phyloP scores from a whole-genome alignment of 1,284 basidiomycete genomes.

The Amylostereum chailletii region DNA sequence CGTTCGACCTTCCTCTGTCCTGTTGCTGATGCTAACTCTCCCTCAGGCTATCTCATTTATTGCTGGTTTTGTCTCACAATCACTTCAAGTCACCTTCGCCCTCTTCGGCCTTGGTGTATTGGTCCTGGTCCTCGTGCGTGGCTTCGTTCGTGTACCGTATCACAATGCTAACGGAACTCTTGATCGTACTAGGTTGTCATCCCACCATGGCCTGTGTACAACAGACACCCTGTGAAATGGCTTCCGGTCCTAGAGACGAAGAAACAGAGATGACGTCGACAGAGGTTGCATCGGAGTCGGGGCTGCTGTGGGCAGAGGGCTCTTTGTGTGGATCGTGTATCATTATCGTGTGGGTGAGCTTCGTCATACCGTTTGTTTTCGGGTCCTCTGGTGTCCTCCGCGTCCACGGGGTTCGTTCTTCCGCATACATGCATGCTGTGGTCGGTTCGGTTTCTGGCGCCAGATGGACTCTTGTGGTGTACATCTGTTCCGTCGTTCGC shows the following conservation, averaged over 20 bases:
- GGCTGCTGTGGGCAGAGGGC: too few species aligned
- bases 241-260: conserved; percentile 27
- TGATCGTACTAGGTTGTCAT: conserved; percentile 38
- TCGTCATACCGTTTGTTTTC: too few species aligned
- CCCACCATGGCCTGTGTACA: conserved; percentile 65
- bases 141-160: not conserved
- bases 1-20: conserved; percentile 8
- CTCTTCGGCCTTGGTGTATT: conserved; percentile 39
- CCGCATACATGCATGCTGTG: too few species aligned
- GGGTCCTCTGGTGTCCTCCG: too few species aligned
- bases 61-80: conserved; percentile 51
- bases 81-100: conserved; percentile 49
- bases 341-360: too few species aligned
- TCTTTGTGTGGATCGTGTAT: too few species aligned
- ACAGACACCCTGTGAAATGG: conserved; percentile 58
- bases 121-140: conserved; percentile 44
- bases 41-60: conserved; percentile 56
- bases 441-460: too few species aligned
- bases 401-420: too few species aligned
- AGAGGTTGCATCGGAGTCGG: too few species aligned
- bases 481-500: too few species aligned
- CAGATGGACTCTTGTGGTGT: too few species aligned
- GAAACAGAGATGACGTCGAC: conserved; percentile 12
- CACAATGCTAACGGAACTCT: conserved; percentile 1
- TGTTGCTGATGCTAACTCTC: not conserved